phyloP scores from a whole-genome alignment of 257 asterid genomes.

The Phtheirospermum japonicum region DNA sequence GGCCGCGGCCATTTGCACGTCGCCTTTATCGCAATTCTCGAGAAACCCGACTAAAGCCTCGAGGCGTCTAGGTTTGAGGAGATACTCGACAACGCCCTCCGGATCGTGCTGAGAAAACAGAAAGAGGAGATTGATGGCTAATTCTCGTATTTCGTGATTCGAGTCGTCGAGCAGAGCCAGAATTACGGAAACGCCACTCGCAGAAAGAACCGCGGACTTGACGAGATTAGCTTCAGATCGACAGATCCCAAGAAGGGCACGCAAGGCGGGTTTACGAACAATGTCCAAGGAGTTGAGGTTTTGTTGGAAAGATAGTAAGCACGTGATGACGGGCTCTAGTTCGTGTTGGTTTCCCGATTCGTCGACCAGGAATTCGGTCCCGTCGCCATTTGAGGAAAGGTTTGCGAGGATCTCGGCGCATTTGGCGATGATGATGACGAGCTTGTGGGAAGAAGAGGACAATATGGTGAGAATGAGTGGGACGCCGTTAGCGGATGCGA shows the following conservation, averaged over 20 bases:
- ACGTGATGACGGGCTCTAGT: conserved; percentile 38
- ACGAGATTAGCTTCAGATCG: conserved; percentile 52
- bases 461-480: conserved; percentile 39
- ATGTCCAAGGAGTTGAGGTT: conserved; percentile 38
- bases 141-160: conserved; percentile 51
- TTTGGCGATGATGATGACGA: conserved; percentile 32
- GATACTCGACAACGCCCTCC: conserved; percentile 59
- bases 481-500: conserved; percentile 47
- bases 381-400: conserved; percentile 48
- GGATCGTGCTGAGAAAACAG: conserved; percentile 68
- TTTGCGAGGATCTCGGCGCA: conserved; percentile 52
- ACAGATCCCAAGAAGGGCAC: conserved; percentile 50
- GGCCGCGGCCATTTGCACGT: conserved; percentile 64
- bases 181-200: conserved; percentile 49
- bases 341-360: conserved; percentile 38
- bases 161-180: conserved; percentile 59
- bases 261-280: conserved; percentile 48
- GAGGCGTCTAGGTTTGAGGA: conserved; percentile 53
- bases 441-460: conserved; percentile 37
- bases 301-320: conserved; percentile 46
- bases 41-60: conserved; percentile 60
- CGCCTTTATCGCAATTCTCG: conserved; percentile 46
- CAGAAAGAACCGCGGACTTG: conserved; percentile 55
- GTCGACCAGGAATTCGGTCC: conserved; percentile 46
- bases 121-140: conserved; percentile 52